Percentiles rank a stretch among this genome's conserved stretches.
Evolutionary conservation across 179 eudicot species (phyloP).

Genomic region (Amaranthus tricolor): DNA sequence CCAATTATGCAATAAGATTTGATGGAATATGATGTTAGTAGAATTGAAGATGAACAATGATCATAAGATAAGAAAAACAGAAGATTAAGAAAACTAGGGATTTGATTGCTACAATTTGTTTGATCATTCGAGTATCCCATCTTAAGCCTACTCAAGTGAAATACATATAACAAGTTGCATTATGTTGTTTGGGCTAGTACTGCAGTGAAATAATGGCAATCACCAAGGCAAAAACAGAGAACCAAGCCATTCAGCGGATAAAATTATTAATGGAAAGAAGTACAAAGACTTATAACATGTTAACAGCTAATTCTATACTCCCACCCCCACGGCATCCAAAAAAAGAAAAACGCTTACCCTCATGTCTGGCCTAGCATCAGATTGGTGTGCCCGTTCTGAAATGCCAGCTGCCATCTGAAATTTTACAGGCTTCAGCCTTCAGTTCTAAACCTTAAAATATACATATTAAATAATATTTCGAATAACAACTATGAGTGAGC

Average conservation of each 20-base stretch:
- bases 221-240: background rate
- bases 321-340: background rate
- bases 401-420: slow-evolving; percentile 97
- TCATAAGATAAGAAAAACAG: too few relatives aligned
- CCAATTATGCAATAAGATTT: too few relatives aligned
- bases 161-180: too few relatives aligned
- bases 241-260: background rate
- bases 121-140: too few relatives aligned
- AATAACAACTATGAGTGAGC: background rate
- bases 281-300: background rate
- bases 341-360: slow-evolving; percentile 48
- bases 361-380: slow-evolving; percentile 76
- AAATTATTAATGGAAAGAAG: background rate
- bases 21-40: too few relatives aligned
- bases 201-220: slow-evolving; percentile 5
- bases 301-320: background rate
- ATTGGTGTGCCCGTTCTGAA: slow-evolving; percentile 68
- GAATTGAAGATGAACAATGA: too few relatives aligned
- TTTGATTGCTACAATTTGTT: too few relatives aligned
- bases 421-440: slow-evolving; percentile 17
- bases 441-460: background rate
- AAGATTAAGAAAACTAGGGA: too few relatives aligned
- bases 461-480: slow-evolving; percentile 1
- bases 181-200: background rate
- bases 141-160: too few relatives aligned